Base-by-base conservation (phyloP, 257 asterid species). In the Ocimum tenuiflorum region DNA sequence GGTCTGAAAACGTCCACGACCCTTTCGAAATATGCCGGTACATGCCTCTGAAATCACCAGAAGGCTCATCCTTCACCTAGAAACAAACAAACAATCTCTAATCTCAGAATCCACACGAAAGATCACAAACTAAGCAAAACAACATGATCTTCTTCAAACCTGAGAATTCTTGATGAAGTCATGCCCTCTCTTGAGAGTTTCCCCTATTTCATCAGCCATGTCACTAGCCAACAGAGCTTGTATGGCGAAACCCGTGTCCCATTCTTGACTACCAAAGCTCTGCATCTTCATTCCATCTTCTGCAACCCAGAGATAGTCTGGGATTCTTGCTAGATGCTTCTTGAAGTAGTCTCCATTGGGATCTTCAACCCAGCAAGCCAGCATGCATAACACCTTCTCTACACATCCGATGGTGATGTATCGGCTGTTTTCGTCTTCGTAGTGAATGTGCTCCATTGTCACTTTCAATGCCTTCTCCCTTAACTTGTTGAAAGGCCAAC, bases 1-100 rank as follows among this genome's bases (percentile, higher is more conserved):
- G 96, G 70, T 91, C 94, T 3, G 98, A 88, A 77, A 91, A 91
- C 0, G 98, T 88, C 98, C 98, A 91, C 0, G 96, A 83, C 15
- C 98, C 98, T 71, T 88, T 91, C 0, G 96, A 86, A 54, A 83
- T 86, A 65, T 88, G 98, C 15, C 96, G 83, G 61, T 91, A 66
- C 96, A 88, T 88, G 39, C 88, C 76, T 52, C 49, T 78, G 59
- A 91, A 91, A 73, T 88, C 95, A 2, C 90, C 97, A 0, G 94
- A 86, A 56, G 97, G 96, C 60, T 91, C 73, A 0, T 91, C 85
- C 74, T 78, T 85, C 17, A 91, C 95, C 97, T 90, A 67, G 8
- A 56, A 22, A 61, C 24, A 38, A 27, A 61, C 48, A 60, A 6
- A 47, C 8, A 8, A 31, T 27, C 11, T 17, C 4, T 24, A 70